Percentiles rank a stretch among this genome's conserved stretches.
Conservation (phyloP, 2,329 filamentous ascomycete genomes). For the Claviceps capensis region DNA sequence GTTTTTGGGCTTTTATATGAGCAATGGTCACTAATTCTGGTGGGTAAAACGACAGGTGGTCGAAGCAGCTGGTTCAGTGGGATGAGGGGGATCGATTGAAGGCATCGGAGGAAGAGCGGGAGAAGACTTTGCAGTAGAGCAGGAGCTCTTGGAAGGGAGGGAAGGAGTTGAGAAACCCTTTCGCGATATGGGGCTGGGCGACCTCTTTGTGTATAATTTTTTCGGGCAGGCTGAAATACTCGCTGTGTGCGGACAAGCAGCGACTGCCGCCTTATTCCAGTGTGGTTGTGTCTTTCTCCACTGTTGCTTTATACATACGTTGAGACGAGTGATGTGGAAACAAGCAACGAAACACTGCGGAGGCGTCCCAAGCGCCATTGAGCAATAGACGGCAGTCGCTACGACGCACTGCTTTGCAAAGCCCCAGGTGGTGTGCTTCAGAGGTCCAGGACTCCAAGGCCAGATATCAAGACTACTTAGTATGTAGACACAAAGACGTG, state of each 20-base stretch:
- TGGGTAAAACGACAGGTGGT: conserved; percentile 22
- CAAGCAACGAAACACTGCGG: no score
- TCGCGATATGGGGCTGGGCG: background rate
- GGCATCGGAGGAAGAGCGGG: conserved; percentile 18
- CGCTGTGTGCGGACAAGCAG: background rate
- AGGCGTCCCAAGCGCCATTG: no score
- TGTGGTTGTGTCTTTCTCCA: no score
- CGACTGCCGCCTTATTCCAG: background rate
- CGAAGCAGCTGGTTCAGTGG: conserved; percentile 30
- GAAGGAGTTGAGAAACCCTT: background rate
- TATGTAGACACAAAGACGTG: no score
- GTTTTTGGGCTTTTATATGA: background rate
- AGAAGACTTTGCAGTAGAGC: conserved; percentile 16
- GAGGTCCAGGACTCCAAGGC: no score
- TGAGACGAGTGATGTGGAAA: no score
- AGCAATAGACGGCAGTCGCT: no score
- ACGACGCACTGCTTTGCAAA: no score
- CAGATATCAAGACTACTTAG: no score
- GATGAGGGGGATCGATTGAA: conserved; percentile 28
- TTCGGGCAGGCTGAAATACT: background rate
- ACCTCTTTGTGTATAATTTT: conserved; percentile 7
- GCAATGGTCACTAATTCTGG: background rate
- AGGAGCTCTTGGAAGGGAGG: background rate
- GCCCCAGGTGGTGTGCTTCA: no score
- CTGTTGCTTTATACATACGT: no score